Evolutionary conservation across 2,329 filamentous ascomycete species (phyloP), one percentile per base, ranked within the genome.

Genomic region (Claviceps sp.): DNA sequence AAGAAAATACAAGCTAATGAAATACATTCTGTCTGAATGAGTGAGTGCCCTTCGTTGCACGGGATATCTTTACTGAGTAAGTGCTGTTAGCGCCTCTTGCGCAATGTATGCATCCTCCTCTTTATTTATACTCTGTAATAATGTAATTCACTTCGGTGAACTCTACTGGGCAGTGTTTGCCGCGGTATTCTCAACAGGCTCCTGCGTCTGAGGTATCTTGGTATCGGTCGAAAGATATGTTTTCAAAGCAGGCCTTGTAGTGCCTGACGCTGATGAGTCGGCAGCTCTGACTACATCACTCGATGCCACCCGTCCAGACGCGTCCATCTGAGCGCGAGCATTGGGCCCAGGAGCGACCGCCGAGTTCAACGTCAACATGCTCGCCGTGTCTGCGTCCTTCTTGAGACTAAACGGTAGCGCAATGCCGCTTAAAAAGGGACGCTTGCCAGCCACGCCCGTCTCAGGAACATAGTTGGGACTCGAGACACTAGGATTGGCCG

Each of bases 321-420:
- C 4, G 19, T 56, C 50, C 22, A 45, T 5, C 10, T 38, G n/a
- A 45, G 54, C 42, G 11, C 56, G 64, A 19, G 63, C 66, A 4
- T 60, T 61, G 13, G 61, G 64, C 14, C 56, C 50, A 3, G 61
- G 62, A 14, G 58, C 66, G 17, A 53, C 53, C 16, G 64, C 60
- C 10, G 77, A 79, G 39, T 73, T 70, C 19, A 89, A 66, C 0
- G 85, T 88, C 50, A 84, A 68, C 76, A 85, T 87, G 67, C 84
- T 88, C 1, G 82, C 82, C 17, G 80, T 85, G 4, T 80, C 76
- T 2, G 77, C 76, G 19, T 84, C 76, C 57, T 76, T 77, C 50
- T 76, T 76, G 14, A 90, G 64, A 52, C 78, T 85, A 61, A 90
- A 90, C 0, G 86, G 86, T 58, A 87, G 76, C 0, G 86, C 84